These are phyloP conservation scores for Phytophthora vignae DNA, from an alignment of 352 stramenopile genomes.

Conservation along the genomic window DNA sequence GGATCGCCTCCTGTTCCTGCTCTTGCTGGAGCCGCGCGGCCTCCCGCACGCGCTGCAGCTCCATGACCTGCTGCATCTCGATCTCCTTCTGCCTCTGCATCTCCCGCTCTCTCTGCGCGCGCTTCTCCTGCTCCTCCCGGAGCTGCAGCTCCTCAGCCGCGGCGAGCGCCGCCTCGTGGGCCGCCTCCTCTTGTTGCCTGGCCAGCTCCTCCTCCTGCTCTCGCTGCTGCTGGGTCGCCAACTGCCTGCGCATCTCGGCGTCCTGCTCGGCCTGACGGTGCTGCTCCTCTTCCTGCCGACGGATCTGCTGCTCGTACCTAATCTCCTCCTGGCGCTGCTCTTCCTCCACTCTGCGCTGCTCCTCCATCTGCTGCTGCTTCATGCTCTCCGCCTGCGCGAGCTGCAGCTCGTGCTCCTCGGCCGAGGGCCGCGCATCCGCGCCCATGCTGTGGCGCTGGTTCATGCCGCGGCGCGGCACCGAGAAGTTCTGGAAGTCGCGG, in stretches of 20 bases:
- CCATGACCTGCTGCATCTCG: slow-evolving; percentile 28
- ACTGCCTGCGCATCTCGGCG: slow-evolving; percentile 29
- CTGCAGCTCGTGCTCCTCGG: slow-evolving; percentile 37
- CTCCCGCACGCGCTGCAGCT: slow-evolving; percentile 36
- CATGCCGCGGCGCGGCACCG: slow-evolving; percentile 46
- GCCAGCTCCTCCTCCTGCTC: slow-evolving; percentile 33
- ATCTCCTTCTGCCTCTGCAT: slow-evolving; percentile 25
- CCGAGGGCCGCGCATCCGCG: slow-evolving; percentile 43
- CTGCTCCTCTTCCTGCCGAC: slow-evolving; percentile 16
- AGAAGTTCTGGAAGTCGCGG: slow-evolving; percentile 87
- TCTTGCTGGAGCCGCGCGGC: slow-evolving; percentile 33
- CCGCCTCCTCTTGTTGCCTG: slow-evolving; percentile 15
- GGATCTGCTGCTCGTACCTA: slow-evolving; percentile 19
- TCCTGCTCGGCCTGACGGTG: slow-evolving; percentile 27
- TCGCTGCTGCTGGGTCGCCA: slow-evolving; percentile 33
- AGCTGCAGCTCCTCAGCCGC: slow-evolving; percentile 38
- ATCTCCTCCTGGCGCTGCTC: slow-evolving; percentile 16
- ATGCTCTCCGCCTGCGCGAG: slow-evolving; percentile 32
- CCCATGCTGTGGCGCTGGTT: slow-evolving; percentile 57
- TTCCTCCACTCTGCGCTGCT: slow-evolving; percentile 29
- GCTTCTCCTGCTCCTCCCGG: slow-evolving; percentile 40
- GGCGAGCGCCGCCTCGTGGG: slow-evolving; percentile 22
- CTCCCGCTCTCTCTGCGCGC: slow-evolving; percentile 34
- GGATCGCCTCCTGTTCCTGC: slow-evolving; percentile 36
- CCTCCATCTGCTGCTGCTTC: slow-evolving; percentile 33